Percentiles rank a stretch among this genome's conserved stretches.
phyloP scores from a whole-genome alignment of 2,329 filamentous ascomycete genomes.

The Tolypocladium amazonense region DNA sequence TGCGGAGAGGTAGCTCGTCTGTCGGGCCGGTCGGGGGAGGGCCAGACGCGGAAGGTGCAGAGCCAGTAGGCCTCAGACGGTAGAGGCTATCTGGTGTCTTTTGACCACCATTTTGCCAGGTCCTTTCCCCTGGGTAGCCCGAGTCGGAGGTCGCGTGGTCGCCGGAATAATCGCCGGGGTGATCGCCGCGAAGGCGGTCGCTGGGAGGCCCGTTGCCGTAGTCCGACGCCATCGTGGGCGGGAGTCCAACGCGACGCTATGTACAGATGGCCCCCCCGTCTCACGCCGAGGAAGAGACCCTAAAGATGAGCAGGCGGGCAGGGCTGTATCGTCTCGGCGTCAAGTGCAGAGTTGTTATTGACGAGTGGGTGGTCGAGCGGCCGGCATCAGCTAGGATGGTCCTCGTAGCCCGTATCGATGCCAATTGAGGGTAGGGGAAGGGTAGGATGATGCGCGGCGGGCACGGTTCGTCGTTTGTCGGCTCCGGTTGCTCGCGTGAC shows the following conservation, averaged over 20 bases:
- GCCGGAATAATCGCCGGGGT: slow-evolving; percentile 16
- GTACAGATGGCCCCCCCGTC: slow-evolving; percentile 9
- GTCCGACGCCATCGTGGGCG: slow-evolving; percentile 33
- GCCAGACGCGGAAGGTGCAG: slow-evolving; percentile 21
- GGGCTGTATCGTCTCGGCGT: slow-evolving; percentile 16
- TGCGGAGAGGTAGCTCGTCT: slow-evolving; percentile 31
- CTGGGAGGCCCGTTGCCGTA: slow-evolving; percentile 30
- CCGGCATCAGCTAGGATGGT: slow-evolving; percentile 24
- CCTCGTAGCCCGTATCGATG: slow-evolving; percentile 7
- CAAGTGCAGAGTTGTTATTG: slow-evolving; percentile 20
- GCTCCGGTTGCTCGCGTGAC: slow-evolving; percentile 1
- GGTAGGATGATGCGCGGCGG: slow-evolving; percentile 9
- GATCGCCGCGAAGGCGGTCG: slow-evolving; percentile 24
- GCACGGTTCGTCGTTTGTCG: slow-evolving; percentile 7
- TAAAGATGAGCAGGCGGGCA: background rate
- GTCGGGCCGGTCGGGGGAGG: slow-evolving; percentile 18
- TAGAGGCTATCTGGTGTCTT: slow-evolving; percentile 26
- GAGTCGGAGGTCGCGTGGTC: slow-evolving; percentile 18
- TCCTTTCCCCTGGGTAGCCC: slow-evolving; percentile 19
- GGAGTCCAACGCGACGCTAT: slow-evolving; percentile 10
- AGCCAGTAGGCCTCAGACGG: slow-evolving; percentile 21
- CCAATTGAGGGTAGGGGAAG: slow-evolving; percentile 16
- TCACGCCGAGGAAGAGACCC: background rate
- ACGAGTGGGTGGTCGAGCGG: slow-evolving; percentile 18
- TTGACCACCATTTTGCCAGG: slow-evolving; percentile 25